Evolutionary conservation across 257 asterid genomes (phyloP).

Genomic region (Misopates orontium): DNA sequence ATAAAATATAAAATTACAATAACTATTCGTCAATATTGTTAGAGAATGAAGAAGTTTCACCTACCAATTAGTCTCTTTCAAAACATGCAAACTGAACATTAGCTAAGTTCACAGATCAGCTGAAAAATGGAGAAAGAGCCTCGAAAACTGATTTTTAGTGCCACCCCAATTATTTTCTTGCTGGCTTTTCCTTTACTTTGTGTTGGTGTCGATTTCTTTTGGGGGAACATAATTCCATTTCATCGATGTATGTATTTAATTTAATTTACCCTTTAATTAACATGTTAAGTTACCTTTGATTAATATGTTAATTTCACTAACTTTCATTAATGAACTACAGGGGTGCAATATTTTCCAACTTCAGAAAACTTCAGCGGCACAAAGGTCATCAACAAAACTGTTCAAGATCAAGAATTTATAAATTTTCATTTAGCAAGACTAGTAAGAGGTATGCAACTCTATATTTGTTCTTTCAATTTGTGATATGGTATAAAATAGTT

Average conservation of each 20-base stretch:
- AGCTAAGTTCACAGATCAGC: not conserved
- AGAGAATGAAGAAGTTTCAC: no score
- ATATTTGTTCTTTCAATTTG: not conserved
- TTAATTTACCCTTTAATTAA: no score
- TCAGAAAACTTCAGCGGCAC: conserved; percentile 16
- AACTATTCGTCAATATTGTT: no score
- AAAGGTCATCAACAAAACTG: conserved; percentile 9
- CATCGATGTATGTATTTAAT: conserved; percentile 41
- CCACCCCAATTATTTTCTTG: conserved; percentile 37
- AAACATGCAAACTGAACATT: conserved; percentile 21
- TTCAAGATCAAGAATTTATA: conserved; percentile 29
- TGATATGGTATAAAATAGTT: not conserved
- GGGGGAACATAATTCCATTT: conserved; percentile 32
- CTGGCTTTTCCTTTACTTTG: conserved; percentile 38
- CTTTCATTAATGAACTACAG: conserved; percentile 22
- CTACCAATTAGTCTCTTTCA: conserved; percentile 8
- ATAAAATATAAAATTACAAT: no score
- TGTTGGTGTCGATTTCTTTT: conserved; percentile 37
- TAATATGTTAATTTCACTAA: no score
- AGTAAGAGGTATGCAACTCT: conserved; percentile 37
- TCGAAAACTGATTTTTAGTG: conserved; percentile 30
- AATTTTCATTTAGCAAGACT: conserved; percentile 36
- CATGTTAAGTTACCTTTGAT: no score
- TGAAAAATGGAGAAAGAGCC: conserved; percentile 40
- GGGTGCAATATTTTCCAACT: conserved; percentile 39